These are phyloP conservation scores for Diospyros kaki DNA, from an alignment of 148 eudicot species.

Conservation along the genomic window DNA sequence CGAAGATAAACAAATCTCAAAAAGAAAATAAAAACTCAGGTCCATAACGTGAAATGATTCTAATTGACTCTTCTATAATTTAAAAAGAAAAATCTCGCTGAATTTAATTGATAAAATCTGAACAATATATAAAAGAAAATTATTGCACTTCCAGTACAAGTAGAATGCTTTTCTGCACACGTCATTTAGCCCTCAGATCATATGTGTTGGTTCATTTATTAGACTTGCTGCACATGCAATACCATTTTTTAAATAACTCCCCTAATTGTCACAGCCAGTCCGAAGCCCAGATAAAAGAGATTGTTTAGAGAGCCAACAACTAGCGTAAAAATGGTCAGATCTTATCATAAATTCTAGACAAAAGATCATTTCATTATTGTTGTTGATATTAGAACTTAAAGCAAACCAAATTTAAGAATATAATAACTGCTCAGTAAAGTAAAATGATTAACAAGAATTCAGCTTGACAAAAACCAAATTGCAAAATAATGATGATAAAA, in stretches of 20 bases:
- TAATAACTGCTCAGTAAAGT: background rate
- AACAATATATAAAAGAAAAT: too few relatives aligned
- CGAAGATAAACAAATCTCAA: background rate
- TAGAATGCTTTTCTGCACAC: background rate
- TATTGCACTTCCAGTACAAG: background rate
- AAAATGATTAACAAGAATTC: background rate
- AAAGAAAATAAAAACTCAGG: background rate
- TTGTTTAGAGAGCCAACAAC: too few relatives aligned
- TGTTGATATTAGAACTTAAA: too few relatives aligned
- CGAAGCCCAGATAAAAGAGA: too few relatives aligned
- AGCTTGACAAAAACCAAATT: background rate
- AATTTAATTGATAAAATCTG: background rate
- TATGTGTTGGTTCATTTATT: background rate
- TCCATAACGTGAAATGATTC: background rate
- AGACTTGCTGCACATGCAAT: too few relatives aligned
- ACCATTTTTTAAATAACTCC: too few relatives aligned
- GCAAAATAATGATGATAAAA: background rate
- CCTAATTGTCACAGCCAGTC: too few relatives aligned
- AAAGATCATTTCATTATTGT: too few relatives aligned
- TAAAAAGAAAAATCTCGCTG: background rate
- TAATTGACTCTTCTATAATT: background rate
- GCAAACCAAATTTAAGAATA: too few relatives aligned
- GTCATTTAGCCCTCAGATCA: background rate
- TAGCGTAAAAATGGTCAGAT: too few relatives aligned
- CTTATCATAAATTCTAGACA: too few relatives aligned